Base-by-base conservation (phyloP, 768 basidiomycete genomes). In the Boletus subparvulus region DNA sequence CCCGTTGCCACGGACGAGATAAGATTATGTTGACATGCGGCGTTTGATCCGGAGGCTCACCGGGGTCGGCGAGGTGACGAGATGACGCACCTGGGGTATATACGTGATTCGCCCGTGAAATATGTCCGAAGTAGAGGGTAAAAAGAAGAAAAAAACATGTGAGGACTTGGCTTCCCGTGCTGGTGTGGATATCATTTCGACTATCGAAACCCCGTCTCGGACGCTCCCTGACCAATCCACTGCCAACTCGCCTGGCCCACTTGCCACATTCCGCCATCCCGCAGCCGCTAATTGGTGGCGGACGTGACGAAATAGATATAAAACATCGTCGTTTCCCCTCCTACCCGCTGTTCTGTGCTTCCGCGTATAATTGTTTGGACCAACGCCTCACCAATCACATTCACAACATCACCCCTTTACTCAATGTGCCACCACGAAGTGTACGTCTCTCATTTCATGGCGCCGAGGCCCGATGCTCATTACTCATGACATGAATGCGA, bases 361-460 rank as follows among this genome's bases (percentile, higher is more conserved):
- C 28, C 14, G 17, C 35, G 40, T 19, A 19, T 7, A 26, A 42
- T 28, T 33, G 1, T 13, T 37, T 48, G 44, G 39, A n/a, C 42
- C 40, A 12, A 35, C 36, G 5, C 21, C 47, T 26, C 13, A 14
- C 26, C 11, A 42, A 14, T 28, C 26, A 44, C 50, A 9, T 28
- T 50, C 36, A 33, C 32, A 39, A 28, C 44, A 9, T 12, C n/a
- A 40, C 45, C 36, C 32, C 50, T 43, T 21, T 44, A 37, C 32
- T 30, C 51, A 10, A 74, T 74, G 73, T 74, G 73, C 54, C 70
- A 68, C 49, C 74, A 74, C 64, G 73, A 75, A 68, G 53, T 75
- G 73, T 74, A 55, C 56, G 74, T 47, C 0, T 30, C 7, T 39
- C n/a, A 14, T 3, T 21, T 30, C 35, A 11, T 14, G 32, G 10